phyloP scores from a whole-genome alignment of 371 early-diverging fungal genomes.

The Apophysomyces ossiformis region DNA sequence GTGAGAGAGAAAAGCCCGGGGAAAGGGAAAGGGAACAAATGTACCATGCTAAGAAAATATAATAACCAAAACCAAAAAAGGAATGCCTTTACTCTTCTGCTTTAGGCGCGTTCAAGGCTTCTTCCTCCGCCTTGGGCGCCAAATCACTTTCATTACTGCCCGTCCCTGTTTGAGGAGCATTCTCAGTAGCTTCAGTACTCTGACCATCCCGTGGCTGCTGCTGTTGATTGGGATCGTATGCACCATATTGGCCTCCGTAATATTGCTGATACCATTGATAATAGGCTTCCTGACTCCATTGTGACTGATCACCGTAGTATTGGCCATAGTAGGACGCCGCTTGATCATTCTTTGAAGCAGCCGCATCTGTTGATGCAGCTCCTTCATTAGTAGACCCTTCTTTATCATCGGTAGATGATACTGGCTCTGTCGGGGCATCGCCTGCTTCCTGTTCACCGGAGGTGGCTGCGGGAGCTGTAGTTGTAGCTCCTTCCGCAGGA shows the following conservation, averaged over 20 bases:
- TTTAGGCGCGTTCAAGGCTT: neutral
- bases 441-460: conserved; percentile 9
- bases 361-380: conserved; percentile 17
- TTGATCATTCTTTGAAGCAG: conserved; percentile 18
- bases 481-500: conserved; percentile 13
- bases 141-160: neutral
- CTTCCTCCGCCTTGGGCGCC: conserved; percentile 2
- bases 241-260: conserved; percentile 33
- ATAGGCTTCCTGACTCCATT: conserved; percentile 46
- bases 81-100: neutral
- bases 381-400: conserved; percentile 9
- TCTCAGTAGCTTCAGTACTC: neutral
- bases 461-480: conserved; percentile 13
- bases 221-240: conserved; percentile 16
- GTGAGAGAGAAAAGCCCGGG: neutral
- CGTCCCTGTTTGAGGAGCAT: neutral
- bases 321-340: conserved; percentile 39
- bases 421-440: neutral
- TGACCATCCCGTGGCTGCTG: neutral
- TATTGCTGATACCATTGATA: conserved; percentile 56
- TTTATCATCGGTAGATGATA: neutral
- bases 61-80: neutral
- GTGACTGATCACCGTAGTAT: conserved; percentile 34
- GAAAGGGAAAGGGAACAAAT: neutral
- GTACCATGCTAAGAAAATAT: neutral